Base-by-base conservation (phyloP, 129 eudicot genomes). In the Apium graveolens region DNA sequence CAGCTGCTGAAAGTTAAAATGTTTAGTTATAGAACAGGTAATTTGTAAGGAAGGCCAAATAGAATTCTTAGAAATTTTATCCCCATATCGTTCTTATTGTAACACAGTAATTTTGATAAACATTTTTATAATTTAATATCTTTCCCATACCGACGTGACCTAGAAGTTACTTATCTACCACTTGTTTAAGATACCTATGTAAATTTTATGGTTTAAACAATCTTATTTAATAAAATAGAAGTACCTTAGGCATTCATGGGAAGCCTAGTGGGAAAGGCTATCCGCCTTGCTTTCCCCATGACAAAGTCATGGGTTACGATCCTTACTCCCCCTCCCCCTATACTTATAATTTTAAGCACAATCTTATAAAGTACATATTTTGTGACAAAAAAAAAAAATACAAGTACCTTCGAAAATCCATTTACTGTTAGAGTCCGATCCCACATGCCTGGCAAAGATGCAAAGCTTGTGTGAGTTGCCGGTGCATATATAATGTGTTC, bases 361-460 rank as follows among this genome's bases (percentile, higher is more conserved):
- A 60, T n/a, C 26, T 9, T n/a, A n/a, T 24, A n/a, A 60, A 60
- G 26, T 60, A 26, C 13, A 26, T 60, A 60, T 3, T 5, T n/a
- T 26, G 32, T 60, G 0, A 57, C 14, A n/a, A 55, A 21, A 80
- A 49, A n/a, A 51, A 2, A 80, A 49, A 60, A 69, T 43, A 57
- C 49, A 68, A 53, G 31, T 83, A 94, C 98, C 96, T 94, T 94
- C 26, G 98, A 94, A 80, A 94, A 94, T 76, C 98, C 98, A 63
- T 94, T 94, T 80, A 94, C 97, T 31, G 98, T 94, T 75, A 94
- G 83, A 78, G 98, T 94, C 66, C 98, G 86, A 41, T 94, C 97
- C 96, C 92, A 94, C 98, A 94, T 94, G 81, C 96, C 98, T 45
- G 98, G 98, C 86, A 94, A 83, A 72, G 98, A 91, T 69, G 98